These are phyloP conservation scores for Lactarius akahatsu DNA, from an alignment of 768 basidiomycete species.

Conservation along the genomic window DNA sequence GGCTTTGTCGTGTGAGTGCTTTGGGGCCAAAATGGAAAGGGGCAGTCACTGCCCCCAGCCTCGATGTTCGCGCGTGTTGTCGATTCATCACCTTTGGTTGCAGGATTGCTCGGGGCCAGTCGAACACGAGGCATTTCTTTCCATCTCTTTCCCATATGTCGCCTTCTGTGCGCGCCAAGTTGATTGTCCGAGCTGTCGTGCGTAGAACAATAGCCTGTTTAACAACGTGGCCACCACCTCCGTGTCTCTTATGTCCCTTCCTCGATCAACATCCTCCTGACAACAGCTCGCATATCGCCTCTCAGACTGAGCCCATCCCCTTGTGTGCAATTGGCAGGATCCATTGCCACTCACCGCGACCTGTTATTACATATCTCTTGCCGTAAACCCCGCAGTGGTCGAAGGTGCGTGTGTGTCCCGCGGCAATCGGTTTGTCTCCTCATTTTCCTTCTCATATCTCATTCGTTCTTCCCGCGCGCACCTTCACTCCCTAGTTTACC, in stretches of 20 bases:
- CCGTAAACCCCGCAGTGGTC: conserved; percentile 28
- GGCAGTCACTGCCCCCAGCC: conserved; percentile 31
- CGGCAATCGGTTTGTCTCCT: conserved; percentile 24
- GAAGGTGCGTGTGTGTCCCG: conserved; percentile 26
- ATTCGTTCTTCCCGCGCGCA: conserved; percentile 24
- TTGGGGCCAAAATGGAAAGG: conserved; percentile 20
- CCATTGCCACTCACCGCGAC: conserved; percentile 24
- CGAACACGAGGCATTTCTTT: conserved; percentile 24
- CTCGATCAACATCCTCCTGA: conserved; percentile 25
- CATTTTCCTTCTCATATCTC: conserved; percentile 12
- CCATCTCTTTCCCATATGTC: conserved; percentile 29
- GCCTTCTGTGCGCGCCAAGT: conserved; percentile 26
- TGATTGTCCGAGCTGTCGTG: conserved; percentile 24
- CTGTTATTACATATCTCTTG: conserved; percentile 23
- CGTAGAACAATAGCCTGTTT: conserved; percentile 28
- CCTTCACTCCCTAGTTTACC: conserved; percentile 16
- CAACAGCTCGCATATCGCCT: conserved; percentile 17
- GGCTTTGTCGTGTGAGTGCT: conserved; percentile 18
- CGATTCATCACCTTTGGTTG: conserved; percentile 23
- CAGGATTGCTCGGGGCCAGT: conserved; percentile 20
- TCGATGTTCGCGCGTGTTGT: conserved; percentile 34
- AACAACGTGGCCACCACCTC: conserved; percentile 24
- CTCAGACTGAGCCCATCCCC: conserved; percentile 25
- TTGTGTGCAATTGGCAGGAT: conserved; percentile 27
- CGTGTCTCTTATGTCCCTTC: conserved; percentile 22